These are phyloP conservation scores for Irpex sp. DNA, from an alignment of 1,284 basidiomycete species.

Conservation along the genomic window DNA sequence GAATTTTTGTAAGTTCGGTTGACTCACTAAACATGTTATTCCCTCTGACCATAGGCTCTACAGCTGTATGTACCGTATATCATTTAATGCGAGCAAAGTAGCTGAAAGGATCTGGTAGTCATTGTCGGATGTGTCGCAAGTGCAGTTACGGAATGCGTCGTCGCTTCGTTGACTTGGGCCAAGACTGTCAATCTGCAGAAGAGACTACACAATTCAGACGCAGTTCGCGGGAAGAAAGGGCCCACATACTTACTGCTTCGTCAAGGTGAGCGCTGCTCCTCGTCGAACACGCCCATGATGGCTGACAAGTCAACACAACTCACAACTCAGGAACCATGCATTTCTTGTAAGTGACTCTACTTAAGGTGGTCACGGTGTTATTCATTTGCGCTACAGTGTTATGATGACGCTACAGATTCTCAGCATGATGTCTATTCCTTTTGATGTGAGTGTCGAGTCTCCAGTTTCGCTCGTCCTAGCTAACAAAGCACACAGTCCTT, in stretches of 20 bases:
- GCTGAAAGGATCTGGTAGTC: background rate
- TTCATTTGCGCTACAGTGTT: background rate
- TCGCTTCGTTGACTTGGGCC: slow-evolving; percentile 9
- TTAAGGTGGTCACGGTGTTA: background rate
- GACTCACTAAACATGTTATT: background rate
- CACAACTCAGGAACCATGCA: background rate
- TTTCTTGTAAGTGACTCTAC: background rate
- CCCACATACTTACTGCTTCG: background rate
- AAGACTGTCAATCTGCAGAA: slow-evolving; percentile 2
- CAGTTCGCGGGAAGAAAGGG: background rate
- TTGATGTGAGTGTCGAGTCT: background rate
- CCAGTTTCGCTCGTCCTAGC: background rate
- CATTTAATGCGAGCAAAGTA: background rate
- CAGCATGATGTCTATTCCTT: background rate
- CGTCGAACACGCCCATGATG: background rate
- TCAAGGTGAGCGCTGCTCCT: background rate
- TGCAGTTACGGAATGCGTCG: slow-evolving; percentile 4
- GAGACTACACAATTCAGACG: background rate
- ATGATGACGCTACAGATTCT: background rate
- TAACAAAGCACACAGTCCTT: background rate
- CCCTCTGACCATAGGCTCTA: background rate
- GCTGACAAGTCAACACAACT: background rate
- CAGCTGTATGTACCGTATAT: background rate
- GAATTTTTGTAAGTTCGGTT: slow-evolving; percentile 4
- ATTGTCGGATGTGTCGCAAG: background rate